Conservation (phyloP, 495 filamentous ascomycete species). For the Eremomyces bilateralis region DNA sequence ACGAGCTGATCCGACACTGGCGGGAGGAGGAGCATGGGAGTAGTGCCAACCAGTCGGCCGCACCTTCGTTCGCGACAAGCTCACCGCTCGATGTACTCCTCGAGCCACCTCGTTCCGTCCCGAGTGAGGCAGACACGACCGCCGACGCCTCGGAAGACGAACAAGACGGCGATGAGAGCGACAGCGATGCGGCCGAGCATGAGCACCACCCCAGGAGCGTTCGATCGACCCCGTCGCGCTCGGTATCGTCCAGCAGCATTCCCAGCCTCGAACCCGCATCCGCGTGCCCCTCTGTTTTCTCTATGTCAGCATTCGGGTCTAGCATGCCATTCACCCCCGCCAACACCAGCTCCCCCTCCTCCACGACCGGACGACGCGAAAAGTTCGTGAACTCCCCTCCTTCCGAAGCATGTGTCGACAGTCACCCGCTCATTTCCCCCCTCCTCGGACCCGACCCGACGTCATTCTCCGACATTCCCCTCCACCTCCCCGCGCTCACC, state of each 20-base stretch:
- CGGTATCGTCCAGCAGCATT: no score
- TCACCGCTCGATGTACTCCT: slow-evolving; percentile 20
- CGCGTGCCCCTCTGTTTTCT: no score
- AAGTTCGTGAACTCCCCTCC: slow-evolving; percentile 11
- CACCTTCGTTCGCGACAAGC: slow-evolving; percentile 9
- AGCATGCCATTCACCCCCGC: no score
- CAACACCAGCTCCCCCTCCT: slow-evolving; percentile 2
- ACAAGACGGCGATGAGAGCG: no score
- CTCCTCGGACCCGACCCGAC: no score
- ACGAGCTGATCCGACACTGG: slow-evolving; percentile 21
- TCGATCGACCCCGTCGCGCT: no score
- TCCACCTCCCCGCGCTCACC: background rate
- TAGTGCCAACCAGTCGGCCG: slow-evolving; percentile 2
- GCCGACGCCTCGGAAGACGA: no score
- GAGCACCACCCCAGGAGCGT: no score
- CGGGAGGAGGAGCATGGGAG: slow-evolving; percentile 13
- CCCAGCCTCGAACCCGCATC: no score
- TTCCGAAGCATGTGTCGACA: slow-evolving; percentile 13
- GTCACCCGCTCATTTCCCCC: slow-evolving; percentile 21
- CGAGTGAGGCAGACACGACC: slow-evolving; percentile 11
- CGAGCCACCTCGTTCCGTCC: slow-evolving; percentile 4
- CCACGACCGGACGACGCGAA: slow-evolving; percentile 8
- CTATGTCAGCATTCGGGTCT: no score
- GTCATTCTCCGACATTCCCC: no score
- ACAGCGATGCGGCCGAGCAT: no score